Evolutionary conservation across 1,284 basidiomycete genomes (phyloP), one percentile per base, ranked within the genome.

Genomic region (Puccinia hordei): DNA sequence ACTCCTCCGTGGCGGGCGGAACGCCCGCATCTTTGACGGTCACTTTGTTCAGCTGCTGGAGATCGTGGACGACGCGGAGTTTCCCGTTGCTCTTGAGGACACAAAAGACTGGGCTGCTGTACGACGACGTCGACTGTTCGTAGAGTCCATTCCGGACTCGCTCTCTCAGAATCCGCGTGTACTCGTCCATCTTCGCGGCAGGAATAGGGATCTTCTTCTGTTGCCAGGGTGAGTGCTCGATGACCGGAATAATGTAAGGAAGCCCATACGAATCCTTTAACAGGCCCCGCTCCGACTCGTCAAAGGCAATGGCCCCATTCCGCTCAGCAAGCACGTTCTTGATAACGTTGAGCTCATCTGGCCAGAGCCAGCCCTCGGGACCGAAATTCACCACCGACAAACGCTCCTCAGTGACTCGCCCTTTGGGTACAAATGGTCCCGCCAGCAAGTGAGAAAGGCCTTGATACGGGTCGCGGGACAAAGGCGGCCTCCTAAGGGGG

Each of bases 221-320:
- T 41, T 41, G 38, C 38, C 38, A 41, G 6, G 38, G 73, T 27
- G 63, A 35, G 30, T 75, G 73, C 35, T 35, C 19, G 2, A 75
- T 44, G 24, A 63, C 73, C n/a, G 73, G 73, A 13, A 75, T 63
- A 22, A 44, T 27, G 27, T 75, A 75, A 5, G 73, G 53, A 2
- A 61, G 8, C 4, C 73, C 73, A 41, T 75, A 75, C 1, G 46
- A 53, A 2, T 73, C 19, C 53, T 51, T 57, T 8, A 73, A 13
- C 33, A 73, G 35, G 3, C 71, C 71, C 3, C 44, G 35, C 38
- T 66, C 63, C 6, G 24, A 24, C 44, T 69, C 44, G 5, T 55
- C 6, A 51, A 51, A 51, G 49, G 49, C 17, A 2, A 66, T 19
- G 10, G 44, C 19, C 27, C 8, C 6, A 65, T 66, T 57, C 8